Conservation (phyloP, 352 stramenopile species). For the Phytophthora cryptogea region DNA sequence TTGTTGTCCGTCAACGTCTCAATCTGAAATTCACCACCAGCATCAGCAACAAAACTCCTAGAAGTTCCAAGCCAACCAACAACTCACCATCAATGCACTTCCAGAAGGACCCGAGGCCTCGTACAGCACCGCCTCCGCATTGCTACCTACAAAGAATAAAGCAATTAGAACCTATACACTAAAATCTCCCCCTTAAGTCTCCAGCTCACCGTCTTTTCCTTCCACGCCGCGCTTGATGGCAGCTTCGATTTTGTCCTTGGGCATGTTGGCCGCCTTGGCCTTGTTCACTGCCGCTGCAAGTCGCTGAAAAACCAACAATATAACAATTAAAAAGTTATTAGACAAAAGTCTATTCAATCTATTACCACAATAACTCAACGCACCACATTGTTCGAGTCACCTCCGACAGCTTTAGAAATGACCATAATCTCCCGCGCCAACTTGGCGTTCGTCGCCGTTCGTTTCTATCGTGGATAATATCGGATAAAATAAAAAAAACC, state of each 20-base stretch:
- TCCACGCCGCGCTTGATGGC: slow-evolving; percentile 85
- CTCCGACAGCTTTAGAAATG: slow-evolving; percentile 69
- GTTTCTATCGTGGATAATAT: slow-evolving; percentile 52
- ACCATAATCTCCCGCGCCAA: slow-evolving; percentile 75
- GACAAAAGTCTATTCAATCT: too few species aligned
- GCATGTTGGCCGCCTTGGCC: slow-evolving; percentile 83
- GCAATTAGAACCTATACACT: not conserved
- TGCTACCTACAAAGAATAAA: slow-evolving; percentile 40
- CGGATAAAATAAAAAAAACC: not conserved
- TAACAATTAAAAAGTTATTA: not conserved
- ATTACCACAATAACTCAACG: slow-evolving; percentile 8
- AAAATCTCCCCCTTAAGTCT: not conserved
- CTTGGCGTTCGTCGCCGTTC: slow-evolving; percentile 76
- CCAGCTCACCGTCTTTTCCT: slow-evolving; percentile 60
- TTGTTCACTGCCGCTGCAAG: slow-evolving; percentile 66
- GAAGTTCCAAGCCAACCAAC: not conserved
- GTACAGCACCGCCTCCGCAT: slow-evolving; percentile 81
- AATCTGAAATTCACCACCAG: slow-evolving; percentile 43
- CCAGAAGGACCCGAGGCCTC: slow-evolving; percentile 72
- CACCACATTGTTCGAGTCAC: slow-evolving; percentile 76
- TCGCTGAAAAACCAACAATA: slow-evolving; percentile 24
- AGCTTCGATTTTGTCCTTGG: slow-evolving; percentile 83
- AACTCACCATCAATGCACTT: slow-evolving; percentile 71
- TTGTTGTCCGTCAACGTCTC: slow-evolving; percentile 88
- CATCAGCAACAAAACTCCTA: not conserved